Conservation (phyloP, 257 asterid genomes). For the Gynochthodes officinalis region DNA sequence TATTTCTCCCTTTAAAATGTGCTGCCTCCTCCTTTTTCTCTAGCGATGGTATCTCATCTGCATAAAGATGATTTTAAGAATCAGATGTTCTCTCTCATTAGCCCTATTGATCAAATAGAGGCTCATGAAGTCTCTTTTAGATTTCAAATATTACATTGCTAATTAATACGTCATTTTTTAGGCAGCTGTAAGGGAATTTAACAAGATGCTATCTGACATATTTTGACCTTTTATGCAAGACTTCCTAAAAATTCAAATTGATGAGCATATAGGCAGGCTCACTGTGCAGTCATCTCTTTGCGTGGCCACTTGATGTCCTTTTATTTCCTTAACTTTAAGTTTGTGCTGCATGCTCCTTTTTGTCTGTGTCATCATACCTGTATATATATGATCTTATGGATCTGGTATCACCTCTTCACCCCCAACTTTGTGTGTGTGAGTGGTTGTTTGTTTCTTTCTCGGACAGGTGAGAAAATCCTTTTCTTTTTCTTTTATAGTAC, state of each 20-base stretch:
- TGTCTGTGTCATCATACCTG: not conserved
- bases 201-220: too few species aligned
- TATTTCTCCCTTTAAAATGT: not conserved
- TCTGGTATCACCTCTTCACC: not conserved
- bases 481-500: not conserved
- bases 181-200: too few species aligned
- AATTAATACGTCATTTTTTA: too few species aligned
- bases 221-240: too few species aligned
- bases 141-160: too few species aligned
- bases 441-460: not conserved
- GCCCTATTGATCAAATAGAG: too few species aligned
- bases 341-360: not conserved
- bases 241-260: too few species aligned
- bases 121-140: too few species aligned
- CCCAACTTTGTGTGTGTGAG: not conserved
- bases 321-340: not conserved
- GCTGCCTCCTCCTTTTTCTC: not conserved
- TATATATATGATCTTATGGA: not conserved
- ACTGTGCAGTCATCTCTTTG: too few species aligned
- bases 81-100: too few species aligned
- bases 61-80: not conserved
- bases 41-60: not conserved
- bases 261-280: too few species aligned
- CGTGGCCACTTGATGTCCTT: not conserved
- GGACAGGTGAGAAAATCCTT: not conserved